These are phyloP conservation scores for Corymbia maculata DNA, from an alignment of 345 rosid genomes.

Conservation along the genomic window DNA sequence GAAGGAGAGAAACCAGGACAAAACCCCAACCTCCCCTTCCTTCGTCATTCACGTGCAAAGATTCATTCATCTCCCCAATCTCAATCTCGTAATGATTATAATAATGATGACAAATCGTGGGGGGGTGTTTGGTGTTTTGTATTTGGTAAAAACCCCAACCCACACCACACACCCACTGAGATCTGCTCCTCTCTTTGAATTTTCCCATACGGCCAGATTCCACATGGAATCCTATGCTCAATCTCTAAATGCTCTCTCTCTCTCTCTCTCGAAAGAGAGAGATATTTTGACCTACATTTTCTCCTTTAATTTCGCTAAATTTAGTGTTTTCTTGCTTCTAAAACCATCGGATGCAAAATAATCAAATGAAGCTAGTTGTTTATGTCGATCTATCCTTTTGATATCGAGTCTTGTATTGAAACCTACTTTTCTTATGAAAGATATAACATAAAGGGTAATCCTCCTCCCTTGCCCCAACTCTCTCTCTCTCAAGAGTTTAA, in stretches of 20 bases:
- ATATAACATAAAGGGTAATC: neutral
- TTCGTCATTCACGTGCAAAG: neutral
- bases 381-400: neutral
- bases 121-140: neutral
- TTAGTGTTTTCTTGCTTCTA: neutral
- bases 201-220: neutral
- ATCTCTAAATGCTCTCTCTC: neutral
- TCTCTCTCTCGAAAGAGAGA: neutral
- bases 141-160: neutral
- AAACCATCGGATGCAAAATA: neutral
- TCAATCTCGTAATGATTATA: neutral
- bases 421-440: neutral
- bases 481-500: neutral
- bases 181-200: neutral
- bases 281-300: neutral
- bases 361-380: neutral
- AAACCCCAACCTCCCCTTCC: neutral
- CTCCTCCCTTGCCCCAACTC: rapidly evolving
- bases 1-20: neutral
- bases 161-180: neutral
- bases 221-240: neutral
- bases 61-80: neutral
- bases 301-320: neutral
- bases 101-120: neutral
- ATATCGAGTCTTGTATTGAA: neutral